Percentiles rank a stretch among this genome's conserved stretches.
Conservation (phyloP, 805 yeast genomes). For the Candida dendrica region DNA sequence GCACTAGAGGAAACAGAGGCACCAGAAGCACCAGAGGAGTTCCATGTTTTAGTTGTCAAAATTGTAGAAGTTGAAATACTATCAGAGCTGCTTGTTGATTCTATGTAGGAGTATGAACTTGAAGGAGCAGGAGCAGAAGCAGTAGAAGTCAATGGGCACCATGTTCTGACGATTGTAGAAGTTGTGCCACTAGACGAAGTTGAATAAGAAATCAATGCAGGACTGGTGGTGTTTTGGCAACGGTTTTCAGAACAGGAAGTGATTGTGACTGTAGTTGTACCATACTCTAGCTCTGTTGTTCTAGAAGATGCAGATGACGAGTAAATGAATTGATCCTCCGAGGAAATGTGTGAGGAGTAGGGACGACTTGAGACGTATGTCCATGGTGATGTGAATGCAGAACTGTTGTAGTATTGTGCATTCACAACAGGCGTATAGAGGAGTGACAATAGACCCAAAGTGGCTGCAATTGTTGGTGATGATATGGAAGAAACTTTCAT, state of each 20-base stretch:
- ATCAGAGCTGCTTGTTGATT: conserved; percentile 2
- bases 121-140: not conserved
- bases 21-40: not conserved
- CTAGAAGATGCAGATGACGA: not conserved
- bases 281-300: conserved; percentile 3
- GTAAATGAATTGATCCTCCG: not conserved
- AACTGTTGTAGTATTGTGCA: too few species aligned
- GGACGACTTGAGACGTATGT: too few species aligned
- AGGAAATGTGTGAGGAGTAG: not conserved
- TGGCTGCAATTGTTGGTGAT: too few species aligned
- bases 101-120: not conserved
- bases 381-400: too few species aligned
- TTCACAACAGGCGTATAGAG: too few species aligned
- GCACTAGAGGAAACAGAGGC: not conserved
- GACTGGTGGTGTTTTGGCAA: conserved; percentile 9
- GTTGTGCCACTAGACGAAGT: not conserved
- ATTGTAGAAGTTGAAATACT: not conserved
- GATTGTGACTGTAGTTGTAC: conserved; percentile 11
- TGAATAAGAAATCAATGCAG: conserved; percentile 10
- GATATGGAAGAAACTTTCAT: too few species aligned
- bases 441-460: too few species aligned
- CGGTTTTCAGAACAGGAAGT: conserved; percentile 13
- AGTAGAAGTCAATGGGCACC: conserved; percentile 3
- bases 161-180: not conserved
- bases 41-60: too few species aligned